Evolutionary conservation across 2,329 filamentous ascomycete genomes (phyloP).

Genomic region (Phaeosphaeriaceae sp.): DNA sequence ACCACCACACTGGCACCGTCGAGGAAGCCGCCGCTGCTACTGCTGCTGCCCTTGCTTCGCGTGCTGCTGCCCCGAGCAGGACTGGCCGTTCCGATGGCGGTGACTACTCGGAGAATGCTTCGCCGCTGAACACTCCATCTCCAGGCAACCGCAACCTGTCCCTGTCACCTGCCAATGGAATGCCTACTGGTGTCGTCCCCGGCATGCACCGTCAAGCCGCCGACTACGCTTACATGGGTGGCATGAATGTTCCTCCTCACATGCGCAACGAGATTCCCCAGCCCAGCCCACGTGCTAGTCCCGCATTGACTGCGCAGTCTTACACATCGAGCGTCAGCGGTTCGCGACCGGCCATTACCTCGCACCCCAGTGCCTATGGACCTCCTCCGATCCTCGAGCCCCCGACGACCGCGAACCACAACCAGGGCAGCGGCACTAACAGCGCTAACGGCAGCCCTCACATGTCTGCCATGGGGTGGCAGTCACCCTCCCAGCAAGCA

Average conservation of each 20-base stretch:
- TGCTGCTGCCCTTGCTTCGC: constrained; percentile 78
- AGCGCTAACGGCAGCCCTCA: constrained; percentile 88
- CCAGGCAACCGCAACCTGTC: constrained; percentile 81
- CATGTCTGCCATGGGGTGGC: constrained; percentile 83
- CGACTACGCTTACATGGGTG: constrained; percentile 80
- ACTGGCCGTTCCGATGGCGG: constrained; percentile 74
- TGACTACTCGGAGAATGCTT: constrained; percentile 74
- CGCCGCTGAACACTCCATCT: constrained; percentile 81
- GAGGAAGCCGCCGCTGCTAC: constrained; percentile 92
- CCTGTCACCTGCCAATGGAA: constrained; percentile 79
- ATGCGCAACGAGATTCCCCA: constrained; percentile 78
- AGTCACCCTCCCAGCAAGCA: constrained; percentile 78
- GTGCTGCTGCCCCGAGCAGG: constrained; percentile 54
- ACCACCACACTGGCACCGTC: constrained; percentile 92
- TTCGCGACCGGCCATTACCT: constrained; percentile 72
- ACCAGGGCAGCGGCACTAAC: constrained; percentile 63
- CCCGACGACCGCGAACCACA: constrained; percentile 78
- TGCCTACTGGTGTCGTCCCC: constrained; percentile 69
- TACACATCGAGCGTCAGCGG: constrained; percentile 63
- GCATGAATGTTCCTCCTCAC: constrained; percentile 81
- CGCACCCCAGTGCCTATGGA: constrained; percentile 84
- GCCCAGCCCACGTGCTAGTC: constrained; percentile 71
- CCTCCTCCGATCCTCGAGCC: constrained; percentile 85
- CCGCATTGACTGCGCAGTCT: constrained; percentile 70
- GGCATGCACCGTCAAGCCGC: constrained; percentile 72